Evolutionary conservation across 805 yeast genomes (phyloP), one percentile per base, ranked within the genome.

Genomic region (Candida sonorensis): DNA sequence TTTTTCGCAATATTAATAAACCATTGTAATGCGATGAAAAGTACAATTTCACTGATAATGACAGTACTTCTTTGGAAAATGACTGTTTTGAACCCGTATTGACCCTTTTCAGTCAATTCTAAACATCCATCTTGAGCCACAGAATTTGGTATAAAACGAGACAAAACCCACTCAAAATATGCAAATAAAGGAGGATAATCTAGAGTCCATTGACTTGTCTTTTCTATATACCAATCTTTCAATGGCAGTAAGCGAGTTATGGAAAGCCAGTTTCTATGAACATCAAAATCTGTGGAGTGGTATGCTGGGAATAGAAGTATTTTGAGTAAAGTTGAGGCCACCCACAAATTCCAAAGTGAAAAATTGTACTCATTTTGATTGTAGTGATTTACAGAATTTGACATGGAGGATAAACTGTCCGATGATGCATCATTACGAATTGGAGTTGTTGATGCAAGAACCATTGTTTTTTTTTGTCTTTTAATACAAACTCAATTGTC

Each of bases 161-260:
- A 67, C 29, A 92, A 53, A 3, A 68, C 14, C 83, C 87, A 86
- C 56, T 92, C 98, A 46, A 92, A 90, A 57, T 86, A 88, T 0
- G 98, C 98, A 58, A 92, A 92, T 48, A 87, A 84, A 0, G 99
- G 99, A 9, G 99, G 98, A 59, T 90, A 92, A 56, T 92, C 98
- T 25, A 92, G 62, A 0, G 97, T 92, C 97, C 97, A 92, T 51
- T 82, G 87, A 27, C 75, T 72, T 0, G 85, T 75, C 29, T 66
- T 57, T 42, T 92, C 95, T 26, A 67, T 53, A 53, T 92, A 92
- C 99, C 99, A 92, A 34, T 81, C 54, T 11, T 60, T 59, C 12
- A 88, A 30, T 0, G 97, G 97, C 13, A 88, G 58, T 5, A 68
- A 67, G 46, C 77, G 61, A 1, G 97, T 90, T 30, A 92, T 80